Conservation (phyloP, 139 green algal genomes). For the Gonium pectorale region DNA sequence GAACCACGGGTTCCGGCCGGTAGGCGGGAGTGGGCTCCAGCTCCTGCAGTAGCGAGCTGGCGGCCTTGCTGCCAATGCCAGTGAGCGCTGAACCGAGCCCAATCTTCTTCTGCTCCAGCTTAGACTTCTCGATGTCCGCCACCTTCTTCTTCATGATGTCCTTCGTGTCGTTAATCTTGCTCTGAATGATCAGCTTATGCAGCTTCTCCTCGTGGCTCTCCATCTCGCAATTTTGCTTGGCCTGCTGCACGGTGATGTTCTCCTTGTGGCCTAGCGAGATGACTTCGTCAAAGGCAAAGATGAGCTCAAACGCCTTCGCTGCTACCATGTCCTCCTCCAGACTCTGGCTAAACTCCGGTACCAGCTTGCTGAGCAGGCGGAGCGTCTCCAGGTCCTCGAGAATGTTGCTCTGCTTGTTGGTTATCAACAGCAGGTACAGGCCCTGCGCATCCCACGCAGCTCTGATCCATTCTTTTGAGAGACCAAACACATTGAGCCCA, state of each 20-base stretch:
- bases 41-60: not conserved
- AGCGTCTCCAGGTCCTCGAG: constrained; percentile 99
- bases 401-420: constrained; percentile 99
- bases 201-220: constrained; percentile 99
- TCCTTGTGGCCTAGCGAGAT: constrained; percentile 96
- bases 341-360: constrained; percentile 86
- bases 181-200: constrained; percentile 98
- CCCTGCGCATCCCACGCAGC: too few species aligned
- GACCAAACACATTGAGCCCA: constrained; percentile 54
- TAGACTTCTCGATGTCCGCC: constrained; percentile 94
- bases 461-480: not conserved
- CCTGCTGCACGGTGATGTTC: constrained; percentile 85
- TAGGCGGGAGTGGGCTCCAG: constrained; percentile 9
- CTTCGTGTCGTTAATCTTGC: constrained; percentile 84
- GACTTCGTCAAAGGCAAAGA: constrained; percentile 99
- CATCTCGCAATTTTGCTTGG: constrained; percentile 98
- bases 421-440: constrained; percentile 98
- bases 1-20: not conserved
- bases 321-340: constrained; percentile 90
- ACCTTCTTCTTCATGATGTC: constrained; percentile 97
- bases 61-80: constrained; percentile 45
- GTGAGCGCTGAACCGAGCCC: constrained; percentile 12
- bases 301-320: constrained; percentile 94
- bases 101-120: constrained; percentile 79
- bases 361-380: constrained; percentile 95